Base-by-base conservation (phyloP, 805 yeast genomes). In the Jamesozyma spencerorum region DNA sequence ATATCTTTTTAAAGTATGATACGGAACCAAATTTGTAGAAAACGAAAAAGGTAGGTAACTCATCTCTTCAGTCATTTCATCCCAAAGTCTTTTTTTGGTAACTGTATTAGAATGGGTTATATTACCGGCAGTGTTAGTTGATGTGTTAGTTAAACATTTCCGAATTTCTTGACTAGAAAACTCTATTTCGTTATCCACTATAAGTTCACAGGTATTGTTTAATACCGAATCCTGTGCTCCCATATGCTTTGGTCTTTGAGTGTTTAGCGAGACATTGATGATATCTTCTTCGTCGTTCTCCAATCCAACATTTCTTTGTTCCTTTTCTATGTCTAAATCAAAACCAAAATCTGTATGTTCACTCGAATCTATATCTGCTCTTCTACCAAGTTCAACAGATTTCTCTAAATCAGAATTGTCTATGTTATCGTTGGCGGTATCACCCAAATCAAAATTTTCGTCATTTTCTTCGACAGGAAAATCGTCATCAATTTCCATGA, bases 341-440 rank as follows among this genome's bases (percentile, higher is more conserved):
- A 79, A 64, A 20, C 73, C 79, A 41, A 76, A 61, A 41, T 74
- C 81, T 26, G 68, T 53, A 15, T 50, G 50, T 31, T 58, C 60
- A 6, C 51, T 53, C 3, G 46, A 31, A 18, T 42, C 43, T 5
- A 54, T 56, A 20, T 60, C 67, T 15, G 47, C 58, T 38, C 72
- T 70, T 58, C 92, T 73, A 10, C 81, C 85, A 34, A 77, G 50
- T 56, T 85, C 94, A 34, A 85, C 69, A 0, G 88, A 80, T 26
- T 65, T 69, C 50, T 80, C 81, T 34, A 68, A 64, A 2, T 59
- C 61, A 19, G 47, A 44, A 24, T 47, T 51, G 15, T 42, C 42
- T 18, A 41, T 38, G 14, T 33, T 36, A 28, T 44, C 38, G 39
- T 45, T 29, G 34, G 53, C 50, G 37, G 50, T 43, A 8, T 55